phyloP scores from a whole-genome alignment of 371 early-diverging fungal species.

The Fennellomyces sp. region DNA sequence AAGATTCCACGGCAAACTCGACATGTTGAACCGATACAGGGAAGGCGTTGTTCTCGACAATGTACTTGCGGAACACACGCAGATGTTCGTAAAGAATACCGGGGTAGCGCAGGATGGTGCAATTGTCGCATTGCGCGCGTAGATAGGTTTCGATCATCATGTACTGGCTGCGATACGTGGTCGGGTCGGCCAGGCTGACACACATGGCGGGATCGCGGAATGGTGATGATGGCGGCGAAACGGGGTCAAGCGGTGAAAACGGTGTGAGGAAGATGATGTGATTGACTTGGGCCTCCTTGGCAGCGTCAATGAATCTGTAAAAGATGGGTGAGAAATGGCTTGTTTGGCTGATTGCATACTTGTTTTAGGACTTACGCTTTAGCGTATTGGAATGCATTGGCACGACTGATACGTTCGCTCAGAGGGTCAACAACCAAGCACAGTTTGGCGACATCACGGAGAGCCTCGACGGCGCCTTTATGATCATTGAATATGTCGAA shows the following conservation, averaged over 20 bases:
- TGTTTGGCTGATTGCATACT: no score
- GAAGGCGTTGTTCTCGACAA: slow-evolving; percentile 49
- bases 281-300: slow-evolving; percentile 43
- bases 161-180: slow-evolving; percentile 48
- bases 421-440: slow-evolving; percentile 49
- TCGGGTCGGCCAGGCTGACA: slow-evolving; percentile 10
- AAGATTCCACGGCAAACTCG: slow-evolving; percentile 49
- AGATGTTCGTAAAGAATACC: slow-evolving; percentile 53
- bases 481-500: slow-evolving; percentile 45
- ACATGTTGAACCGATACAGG: slow-evolving; percentile 41
- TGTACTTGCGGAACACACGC: slow-evolving; percentile 47
- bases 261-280: slow-evolving; percentile 53
- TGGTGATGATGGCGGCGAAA: slow-evolving; percentile 30
- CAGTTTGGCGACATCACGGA: slow-evolving; percentile 42
- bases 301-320: slow-evolving; percentile 52
- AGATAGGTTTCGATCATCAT: slow-evolving; percentile 44
- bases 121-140: slow-evolving; percentile 33
- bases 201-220: slow-evolving; percentile 7
- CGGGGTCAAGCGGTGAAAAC: slow-evolving; percentile 41
- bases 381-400: slow-evolving; percentile 41
- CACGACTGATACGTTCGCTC: slow-evolving; percentile 46
- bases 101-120: slow-evolving; percentile 52
- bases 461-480: slow-evolving; percentile 33
- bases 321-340: no score
- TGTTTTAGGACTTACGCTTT: slow-evolving; percentile 49